These are phyloP conservation scores for Sicyos edulis DNA, from an alignment of 306 rosid species.

Conservation along the genomic window DNA sequence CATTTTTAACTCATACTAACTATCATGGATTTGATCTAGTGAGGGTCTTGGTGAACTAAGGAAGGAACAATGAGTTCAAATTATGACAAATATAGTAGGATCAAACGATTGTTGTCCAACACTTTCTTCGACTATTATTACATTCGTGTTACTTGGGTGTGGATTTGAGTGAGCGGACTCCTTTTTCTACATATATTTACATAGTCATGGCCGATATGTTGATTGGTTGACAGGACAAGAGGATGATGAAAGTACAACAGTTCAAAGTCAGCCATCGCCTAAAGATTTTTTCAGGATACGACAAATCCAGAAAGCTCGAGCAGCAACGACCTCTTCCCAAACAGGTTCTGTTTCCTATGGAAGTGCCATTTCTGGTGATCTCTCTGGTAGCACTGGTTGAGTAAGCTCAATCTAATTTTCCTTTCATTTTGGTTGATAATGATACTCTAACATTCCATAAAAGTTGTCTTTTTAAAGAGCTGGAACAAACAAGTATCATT, in stretches of 20 bases:
- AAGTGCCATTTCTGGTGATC: conserved; percentile 85
- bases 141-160: neutral
- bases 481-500: neutral
- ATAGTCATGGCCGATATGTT: neutral
- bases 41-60: too few species aligned
- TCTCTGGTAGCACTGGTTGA: conserved; percentile 84
- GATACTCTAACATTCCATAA: neutral
- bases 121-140: neutral
- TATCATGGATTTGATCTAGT: neutral
- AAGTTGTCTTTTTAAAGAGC: too few species aligned
- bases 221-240: conserved; percentile 46
- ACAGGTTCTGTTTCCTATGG: conserved; percentile 91
- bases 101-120: neutral
- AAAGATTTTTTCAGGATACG: conserved; percentile 81
- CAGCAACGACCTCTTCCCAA: conserved; percentile 46
- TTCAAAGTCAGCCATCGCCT: conserved; percentile 86
- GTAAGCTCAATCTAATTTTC: neutral
- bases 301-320: conserved; percentile 81
- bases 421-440: neutral
- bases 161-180: neutral
- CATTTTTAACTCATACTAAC: neutral
- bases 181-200: neutral
- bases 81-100: too few species aligned
- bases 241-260: conserved; percentile 66
- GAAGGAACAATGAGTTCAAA: too few species aligned